phyloP scores from a whole-genome alignment of 495 filamentous ascomycete species.

The Endocarpon pusillum region DNA sequence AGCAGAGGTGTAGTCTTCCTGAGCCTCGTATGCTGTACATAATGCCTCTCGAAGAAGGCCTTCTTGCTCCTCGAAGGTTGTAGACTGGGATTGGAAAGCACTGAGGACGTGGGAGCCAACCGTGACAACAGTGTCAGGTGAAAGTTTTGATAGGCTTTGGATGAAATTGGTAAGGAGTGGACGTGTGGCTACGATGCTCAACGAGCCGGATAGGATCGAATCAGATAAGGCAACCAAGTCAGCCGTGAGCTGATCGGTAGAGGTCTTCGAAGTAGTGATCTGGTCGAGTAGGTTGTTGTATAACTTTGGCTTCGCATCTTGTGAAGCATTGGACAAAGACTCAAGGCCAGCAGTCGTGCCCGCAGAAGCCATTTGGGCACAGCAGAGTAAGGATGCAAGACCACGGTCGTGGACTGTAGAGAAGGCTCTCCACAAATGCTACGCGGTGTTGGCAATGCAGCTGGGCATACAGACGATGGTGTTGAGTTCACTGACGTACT shows the following conservation, averaged over 20 bases:
- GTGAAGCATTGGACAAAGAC: too few species aligned
- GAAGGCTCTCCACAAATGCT: too few species aligned
- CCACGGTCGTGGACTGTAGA: too few species aligned
- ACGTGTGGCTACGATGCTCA: constrained; percentile 62
- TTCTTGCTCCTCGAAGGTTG: constrained; percentile 76
- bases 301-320: constrained; percentile 35
- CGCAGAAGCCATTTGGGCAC: too few species aligned
- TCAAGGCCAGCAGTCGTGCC: too few species aligned
- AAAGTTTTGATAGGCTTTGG: constrained; percentile 34
- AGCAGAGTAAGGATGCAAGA: too few species aligned
- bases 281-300: constrained; percentile 51
- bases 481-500: too few species aligned
- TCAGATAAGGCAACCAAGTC: constrained; percentile 55
- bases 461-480: too few species aligned
- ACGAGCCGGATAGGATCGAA: constrained; percentile 44
- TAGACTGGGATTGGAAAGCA: constrained; percentile 43
- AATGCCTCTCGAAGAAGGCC: constrained; percentile 60
- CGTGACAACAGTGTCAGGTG: constrained; percentile 45
- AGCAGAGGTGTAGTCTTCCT: constrained; percentile 64
- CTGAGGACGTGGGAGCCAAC: constrained; percentile 52
- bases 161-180: constrained; percentile 55
- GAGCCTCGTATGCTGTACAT: constrained; percentile 63
- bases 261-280: constrained; percentile 39
- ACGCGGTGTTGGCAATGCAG: too few species aligned
- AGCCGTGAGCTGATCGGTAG: constrained; percentile 34